Percentiles rank a stretch among this genome's conserved stretches.
Conservation (phyloP, 1,139 yeast genomes). For the Hansenula lynferdii region DNA sequence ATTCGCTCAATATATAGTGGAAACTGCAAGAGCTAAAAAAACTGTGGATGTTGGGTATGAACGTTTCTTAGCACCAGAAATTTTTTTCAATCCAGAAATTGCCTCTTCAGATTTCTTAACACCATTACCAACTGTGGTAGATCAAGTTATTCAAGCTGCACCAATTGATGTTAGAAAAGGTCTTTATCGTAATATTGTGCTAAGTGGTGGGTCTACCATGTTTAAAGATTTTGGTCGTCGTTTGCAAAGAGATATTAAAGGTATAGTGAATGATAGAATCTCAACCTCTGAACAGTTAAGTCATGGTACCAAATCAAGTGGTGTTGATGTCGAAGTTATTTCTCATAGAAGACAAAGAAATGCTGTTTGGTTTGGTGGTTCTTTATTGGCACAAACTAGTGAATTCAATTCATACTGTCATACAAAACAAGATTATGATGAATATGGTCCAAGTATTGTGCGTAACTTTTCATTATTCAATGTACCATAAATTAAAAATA, state of each 20-base stretch:
- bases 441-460: conserved; percentile 95
- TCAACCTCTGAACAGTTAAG: conserved; percentile 73
- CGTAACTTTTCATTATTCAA: conserved; percentile 93
- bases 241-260: conserved; percentile 89
- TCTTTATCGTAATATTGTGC: conserved; percentile 88
- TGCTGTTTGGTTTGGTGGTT: conserved; percentile 99
- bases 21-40: conserved; percentile 63
- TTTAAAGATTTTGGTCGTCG: conserved; percentile 97
- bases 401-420: conserved; percentile 96
- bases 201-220: conserved; percentile 98
- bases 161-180: conserved; percentile 99
- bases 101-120: conserved; percentile 93
- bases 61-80: conserved; percentile 96
- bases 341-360: conserved; percentile 96
- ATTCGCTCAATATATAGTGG: conserved; percentile 90
- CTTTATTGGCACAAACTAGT: conserved; percentile 92
- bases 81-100: conserved; percentile 96
- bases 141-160: conserved; percentile 88
- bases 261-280: conserved; percentile 85
- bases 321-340: conserved; percentile 95
- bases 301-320: conserved; percentile 79
- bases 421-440: conserved; percentile 96
- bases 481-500: conserved; percentile 51
- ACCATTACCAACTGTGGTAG: conserved; percentile 93
- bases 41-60: conserved; percentile 94